Evolutionary conservation across 805 yeast genomes (phyloP), one percentile per base, ranked within the genome.

Genomic region (Pachysolen tannophilus): DNA sequence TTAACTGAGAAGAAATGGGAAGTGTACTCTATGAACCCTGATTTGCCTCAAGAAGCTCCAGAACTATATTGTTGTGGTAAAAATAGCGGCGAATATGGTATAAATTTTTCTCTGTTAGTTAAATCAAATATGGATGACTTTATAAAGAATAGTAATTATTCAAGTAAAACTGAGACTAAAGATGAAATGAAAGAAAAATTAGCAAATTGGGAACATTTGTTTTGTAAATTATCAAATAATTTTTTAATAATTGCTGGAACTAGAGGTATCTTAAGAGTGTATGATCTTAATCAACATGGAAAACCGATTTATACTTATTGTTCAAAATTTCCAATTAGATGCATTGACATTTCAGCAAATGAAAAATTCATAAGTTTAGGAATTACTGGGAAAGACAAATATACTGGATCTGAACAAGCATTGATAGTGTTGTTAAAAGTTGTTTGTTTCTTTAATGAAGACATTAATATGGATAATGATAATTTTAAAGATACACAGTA

Each of bases 281-380:
- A 74, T 37, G 83, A 82, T 47, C 49, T 83, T 11, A 61, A 60
- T 8, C 54, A 63, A 24, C 43, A 50, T 9, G 95, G 95, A 3
- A 63, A 64, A 40, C 75, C 81, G 0, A 61, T 87, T 1, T 84
- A 81, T 55, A 72, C 83, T 0, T 75, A 82, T 49, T 61, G 72
- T 26, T 78, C 85, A 8, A 72, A 69, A 36, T 82, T 83, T 50
- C 88, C 90, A 1, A 80, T 88, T 25, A 56, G 94, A 34, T 85
- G 95, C 49, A 65, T 85, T 31, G 81, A 85, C 24, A 63, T 87
- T 1, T 72, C 90, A 8, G 71, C 76, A 0, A 63, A 70, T 43
- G 86, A 82, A 18, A 60, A 68, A 14, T 60, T 78, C 18, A 62
- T 87, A 9, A 92, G 92, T 5, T 73, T 85, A 43, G 92, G 94